Evolutionary conservation across 805 yeast species (phyloP), one percentile per base, ranked within the genome.

Genomic region (Diddensiella caesifluorescens): DNA sequence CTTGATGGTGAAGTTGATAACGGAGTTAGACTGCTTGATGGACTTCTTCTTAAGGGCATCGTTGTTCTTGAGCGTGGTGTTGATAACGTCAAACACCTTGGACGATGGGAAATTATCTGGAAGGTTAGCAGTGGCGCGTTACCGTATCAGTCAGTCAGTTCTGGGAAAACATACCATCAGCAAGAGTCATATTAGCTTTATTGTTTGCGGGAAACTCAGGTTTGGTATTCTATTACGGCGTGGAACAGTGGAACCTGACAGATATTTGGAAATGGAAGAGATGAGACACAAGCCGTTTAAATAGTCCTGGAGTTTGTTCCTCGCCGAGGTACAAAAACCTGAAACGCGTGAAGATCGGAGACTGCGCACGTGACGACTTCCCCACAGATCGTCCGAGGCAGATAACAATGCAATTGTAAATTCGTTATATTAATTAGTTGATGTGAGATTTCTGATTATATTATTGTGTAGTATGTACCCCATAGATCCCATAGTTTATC

Each of bases 1-100:
- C 65, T 74, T 77, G 55, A 84, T 70, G 51, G 80, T 78, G 62
- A 85, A 80, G 35, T 73, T 75, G 45, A 85, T 77, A 25, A 73
- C 63, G 25, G 85, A 79, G 55, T 77, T 73, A 55, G 84, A 79
- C 60, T 61, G 55, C 60, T 65, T 65, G 53, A 65, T 52, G 51
- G 55, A 55, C 55, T 58, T 54, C 47, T 53, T 45, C 54, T 53
- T 56, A 45, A 49, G 47, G 27, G 53, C 58, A 34, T 54, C 60
- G 47, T 54, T 59, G 48, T 50, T 35, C n/a, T 37, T 39, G 27
- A 65, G 49, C 35, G 60, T 59, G 39, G 51, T 42, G 38, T 52
- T 48, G 52, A 65, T 60, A 38, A 57, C 51, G 50, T 65, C 70
- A 42, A 65, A 65, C 41, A 65, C 63, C 27, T 42, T 44, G 39